A percentile compares a stretch with the other conserved stretches of the same genome.
Evolutionary conservation across 2,329 filamentous ascomycete genomes (phyloP).

Genomic region (Aspergillus aculeatus): DNA sequence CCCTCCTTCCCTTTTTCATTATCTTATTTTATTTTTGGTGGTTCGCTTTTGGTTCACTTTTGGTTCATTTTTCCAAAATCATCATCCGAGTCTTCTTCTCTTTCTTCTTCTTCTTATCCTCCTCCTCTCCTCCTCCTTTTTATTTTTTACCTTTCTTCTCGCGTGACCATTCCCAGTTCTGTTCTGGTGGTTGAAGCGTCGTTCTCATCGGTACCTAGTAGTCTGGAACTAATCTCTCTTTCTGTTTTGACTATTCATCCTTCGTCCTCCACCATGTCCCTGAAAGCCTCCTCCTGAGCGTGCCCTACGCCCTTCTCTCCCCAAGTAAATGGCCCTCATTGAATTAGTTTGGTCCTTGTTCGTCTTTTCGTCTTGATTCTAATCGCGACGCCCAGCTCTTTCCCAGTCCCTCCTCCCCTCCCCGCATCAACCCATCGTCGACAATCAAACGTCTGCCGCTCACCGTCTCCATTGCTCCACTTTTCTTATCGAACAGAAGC

Average conservation of each 20-base stretch:
- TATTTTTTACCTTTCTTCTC: constrained; percentile 1
- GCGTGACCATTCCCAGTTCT: background rate
- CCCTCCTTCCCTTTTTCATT: background rate
- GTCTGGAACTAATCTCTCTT: background rate
- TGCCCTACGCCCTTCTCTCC: background rate
- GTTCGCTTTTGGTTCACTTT: background rate
- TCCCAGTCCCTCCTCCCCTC: no score
- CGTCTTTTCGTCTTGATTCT: background rate
- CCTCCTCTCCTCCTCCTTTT: background rate
- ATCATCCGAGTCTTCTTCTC: background rate
- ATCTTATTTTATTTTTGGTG: background rate
- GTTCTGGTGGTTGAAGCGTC: no score
- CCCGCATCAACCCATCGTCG: background rate
- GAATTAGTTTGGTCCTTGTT: background rate
- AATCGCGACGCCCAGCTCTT: background rate
- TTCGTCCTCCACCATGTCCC: background rate
- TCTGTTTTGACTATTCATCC: background rate
- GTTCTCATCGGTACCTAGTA: no score
- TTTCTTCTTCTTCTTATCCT: background rate
- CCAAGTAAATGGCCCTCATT: background rate
- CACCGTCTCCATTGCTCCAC: background rate
- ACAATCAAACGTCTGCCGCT: background rate
- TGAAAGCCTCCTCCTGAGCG: background rate
- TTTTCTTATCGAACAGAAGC: background rate
- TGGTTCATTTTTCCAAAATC: background rate